A percentile compares a stretch with the other conserved stretches of the same genome.
These are phyloP conservation scores for Chaetothyriales sp. DNA, from an alignment of 2,329 filamentous ascomycete species.

Conservation along the genomic window DNA sequence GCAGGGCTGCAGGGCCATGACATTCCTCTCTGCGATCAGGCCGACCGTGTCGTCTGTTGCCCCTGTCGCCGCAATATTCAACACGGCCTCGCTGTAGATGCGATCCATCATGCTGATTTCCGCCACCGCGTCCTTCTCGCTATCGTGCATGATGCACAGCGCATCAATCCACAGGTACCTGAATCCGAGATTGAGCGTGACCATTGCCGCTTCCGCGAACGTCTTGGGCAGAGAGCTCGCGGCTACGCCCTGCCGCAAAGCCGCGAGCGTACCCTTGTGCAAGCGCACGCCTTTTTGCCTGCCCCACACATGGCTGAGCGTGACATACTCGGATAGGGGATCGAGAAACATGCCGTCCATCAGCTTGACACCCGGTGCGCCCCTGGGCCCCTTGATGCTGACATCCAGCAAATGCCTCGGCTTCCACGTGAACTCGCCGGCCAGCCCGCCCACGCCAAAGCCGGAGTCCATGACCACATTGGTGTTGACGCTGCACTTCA, in stretches of 20 bases:
- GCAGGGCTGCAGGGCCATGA: constrained; percentile 14
- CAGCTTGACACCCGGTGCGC: constrained; percentile 14
- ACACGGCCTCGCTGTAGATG: constrained; percentile 15
- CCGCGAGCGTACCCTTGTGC: constrained; percentile 16
- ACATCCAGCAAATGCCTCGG: constrained; percentile 18
- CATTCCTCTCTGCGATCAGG: constrained; percentile 16
- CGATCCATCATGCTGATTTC: constrained; percentile 16
- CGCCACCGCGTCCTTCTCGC: constrained; percentile 12
- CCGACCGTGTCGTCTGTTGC: constrained; percentile 15
- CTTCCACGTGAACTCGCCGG: constrained; percentile 10
- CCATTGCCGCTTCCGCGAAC: constrained; percentile 15
- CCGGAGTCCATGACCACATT: neutral
- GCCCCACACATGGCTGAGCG: constrained; percentile 18
- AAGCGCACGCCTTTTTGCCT: constrained; percentile 13
- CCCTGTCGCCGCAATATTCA: constrained; percentile 17
- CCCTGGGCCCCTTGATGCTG: constrained; percentile 11
- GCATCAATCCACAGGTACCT: constrained; percentile 20
- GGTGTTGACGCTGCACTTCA: constrained; percentile 17
- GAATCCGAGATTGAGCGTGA: constrained; percentile 14
- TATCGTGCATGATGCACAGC: constrained; percentile 19
- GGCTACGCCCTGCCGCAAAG: constrained; percentile 17
- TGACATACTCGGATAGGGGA: constrained; percentile 15
- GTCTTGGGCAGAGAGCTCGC: constrained; percentile 16
- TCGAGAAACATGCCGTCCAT: constrained; percentile 17
- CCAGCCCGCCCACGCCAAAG: neutral